Evolutionary conservation across 306 rosid genomes (phyloP).

Genomic region (Medicago arabica): DNA sequence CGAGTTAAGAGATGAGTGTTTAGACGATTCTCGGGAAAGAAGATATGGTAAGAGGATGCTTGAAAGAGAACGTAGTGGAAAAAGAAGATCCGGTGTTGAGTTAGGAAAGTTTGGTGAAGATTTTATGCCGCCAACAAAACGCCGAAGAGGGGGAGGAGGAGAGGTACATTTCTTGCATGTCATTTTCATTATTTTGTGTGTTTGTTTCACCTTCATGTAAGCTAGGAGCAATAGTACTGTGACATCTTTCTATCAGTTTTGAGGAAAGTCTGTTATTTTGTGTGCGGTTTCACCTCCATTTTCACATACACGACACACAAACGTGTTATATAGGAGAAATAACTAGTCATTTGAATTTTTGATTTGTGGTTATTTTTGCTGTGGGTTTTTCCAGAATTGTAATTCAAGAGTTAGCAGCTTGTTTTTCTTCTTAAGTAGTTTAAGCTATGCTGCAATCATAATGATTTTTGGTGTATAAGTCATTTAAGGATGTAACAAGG

Average conservation of each 20-base stretch:
- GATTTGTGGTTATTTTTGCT: not conserved
- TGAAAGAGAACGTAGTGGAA: constrained; percentile 74
- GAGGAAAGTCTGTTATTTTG: constrained; percentile 2
- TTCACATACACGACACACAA: not conserved
- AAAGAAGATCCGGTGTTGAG: constrained; percentile 72
- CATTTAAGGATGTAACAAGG: not conserved
- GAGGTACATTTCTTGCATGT: constrained; percentile 51
- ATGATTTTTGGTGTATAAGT: not conserved
- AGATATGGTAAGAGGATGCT: constrained; percentile 71
- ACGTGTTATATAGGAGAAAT: not conserved
- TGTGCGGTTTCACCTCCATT: not conserved
- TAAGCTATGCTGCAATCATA: not conserved
- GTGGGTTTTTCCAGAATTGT: constrained; percentile 19
- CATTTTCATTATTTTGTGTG: constrained; percentile 32
- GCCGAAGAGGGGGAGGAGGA: constrained; percentile 98
- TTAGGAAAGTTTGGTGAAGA: constrained; percentile 69
- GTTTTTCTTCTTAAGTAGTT: constrained; percentile 27
- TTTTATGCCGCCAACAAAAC: constrained; percentile 63
- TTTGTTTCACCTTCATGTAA: constrained; percentile 36
- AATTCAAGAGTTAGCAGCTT: constrained; percentile 11
- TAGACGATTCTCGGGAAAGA: constrained; percentile 72
- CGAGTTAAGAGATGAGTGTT: constrained; percentile 64
- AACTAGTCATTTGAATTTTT: not conserved
- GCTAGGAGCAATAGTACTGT: constrained; percentile 11
- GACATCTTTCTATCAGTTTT: not conserved